Evolutionary conservation across 805 yeast species (phyloP).

Genomic region (Torulaspora indica): DNA sequence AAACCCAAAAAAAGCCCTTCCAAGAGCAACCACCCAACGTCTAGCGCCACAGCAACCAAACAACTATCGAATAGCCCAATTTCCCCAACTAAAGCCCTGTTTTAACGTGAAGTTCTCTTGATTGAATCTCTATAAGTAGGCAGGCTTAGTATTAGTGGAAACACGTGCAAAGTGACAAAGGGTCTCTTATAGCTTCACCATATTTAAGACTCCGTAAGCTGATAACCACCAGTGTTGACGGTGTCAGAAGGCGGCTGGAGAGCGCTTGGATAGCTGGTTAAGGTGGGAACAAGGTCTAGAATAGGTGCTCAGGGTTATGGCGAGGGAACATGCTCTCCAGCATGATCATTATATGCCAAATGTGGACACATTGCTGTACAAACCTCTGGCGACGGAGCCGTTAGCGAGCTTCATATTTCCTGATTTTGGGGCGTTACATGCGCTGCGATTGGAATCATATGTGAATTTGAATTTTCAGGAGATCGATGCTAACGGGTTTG

Average conservation of each 20-base stretch:
- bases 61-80: neutral
- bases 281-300: neutral
- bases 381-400: constrained; percentile 10
- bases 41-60: neutral
- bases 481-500: constrained; percentile 64
- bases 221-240: too few relatives aligned
- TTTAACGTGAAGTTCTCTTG: neutral
- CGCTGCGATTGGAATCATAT: constrained; percentile 41
- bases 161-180: neutral
- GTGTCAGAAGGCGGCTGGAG: neutral
- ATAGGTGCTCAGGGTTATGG: constrained; percentile 2
- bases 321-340: constrained; percentile 3
- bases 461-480: constrained; percentile 43
- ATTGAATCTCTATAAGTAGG: neutral
- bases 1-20: neutral
- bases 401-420: constrained; percentile 43
- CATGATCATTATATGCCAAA: constrained; percentile 2
- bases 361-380: constrained; percentile 5
- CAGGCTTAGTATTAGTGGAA: neutral
- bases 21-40: neutral
- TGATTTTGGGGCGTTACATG: constrained; percentile 51
- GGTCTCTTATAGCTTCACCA: neutral
- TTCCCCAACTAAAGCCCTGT: neutral
- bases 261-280: neutral
- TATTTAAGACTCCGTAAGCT: neutral